Conservation (phyloP, 345 rosid species). For the Camelina neglecta region DNA sequence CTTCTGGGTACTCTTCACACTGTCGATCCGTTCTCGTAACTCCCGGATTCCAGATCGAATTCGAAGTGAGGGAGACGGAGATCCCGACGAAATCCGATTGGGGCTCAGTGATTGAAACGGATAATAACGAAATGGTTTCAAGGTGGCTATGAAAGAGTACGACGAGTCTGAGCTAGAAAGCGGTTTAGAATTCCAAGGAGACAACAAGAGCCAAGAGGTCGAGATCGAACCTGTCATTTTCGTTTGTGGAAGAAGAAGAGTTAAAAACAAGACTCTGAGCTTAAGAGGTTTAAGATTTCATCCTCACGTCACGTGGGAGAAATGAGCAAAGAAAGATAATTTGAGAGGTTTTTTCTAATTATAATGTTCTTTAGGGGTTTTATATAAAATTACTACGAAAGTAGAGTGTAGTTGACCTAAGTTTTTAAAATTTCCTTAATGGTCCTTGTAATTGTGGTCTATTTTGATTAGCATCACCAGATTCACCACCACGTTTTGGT, state of each 20-base stretch:
- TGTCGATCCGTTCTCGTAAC: constrained; percentile 58
- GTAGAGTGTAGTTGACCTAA: not conserved
- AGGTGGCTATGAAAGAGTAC: not conserved
- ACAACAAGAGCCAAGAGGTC: constrained; percentile 26
- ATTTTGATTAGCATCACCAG: not conserved
- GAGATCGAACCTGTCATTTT: constrained; percentile 39
- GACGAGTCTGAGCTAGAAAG: constrained; percentile 15
- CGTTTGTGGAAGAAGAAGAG: constrained; percentile 1
- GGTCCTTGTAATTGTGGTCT: constrained; percentile 30
- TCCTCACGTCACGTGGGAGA: not conserved
- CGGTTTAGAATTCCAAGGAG: constrained; percentile 28
- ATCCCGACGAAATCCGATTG: constrained; percentile 20
- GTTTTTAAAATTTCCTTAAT: too few relatives aligned
- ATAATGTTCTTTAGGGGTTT: constrained; percentile 2
- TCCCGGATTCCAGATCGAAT: constrained; percentile 67
- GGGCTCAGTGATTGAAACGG: constrained; percentile 13
- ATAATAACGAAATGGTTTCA: constrained; percentile 18
- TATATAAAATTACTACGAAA: not conserved
- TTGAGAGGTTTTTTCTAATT: constrained; percentile 12
- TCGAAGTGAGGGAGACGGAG: constrained; percentile 15
- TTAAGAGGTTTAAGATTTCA: constrained; percentile 31
- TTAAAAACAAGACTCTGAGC: not conserved
- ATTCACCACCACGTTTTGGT: constrained; percentile 2
- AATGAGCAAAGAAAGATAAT: not conserved
- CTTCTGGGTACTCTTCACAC: constrained; percentile 71